Evolutionary conservation across 805 yeast species (phyloP).

Genomic region (Saturnispora saitoi): DNA sequence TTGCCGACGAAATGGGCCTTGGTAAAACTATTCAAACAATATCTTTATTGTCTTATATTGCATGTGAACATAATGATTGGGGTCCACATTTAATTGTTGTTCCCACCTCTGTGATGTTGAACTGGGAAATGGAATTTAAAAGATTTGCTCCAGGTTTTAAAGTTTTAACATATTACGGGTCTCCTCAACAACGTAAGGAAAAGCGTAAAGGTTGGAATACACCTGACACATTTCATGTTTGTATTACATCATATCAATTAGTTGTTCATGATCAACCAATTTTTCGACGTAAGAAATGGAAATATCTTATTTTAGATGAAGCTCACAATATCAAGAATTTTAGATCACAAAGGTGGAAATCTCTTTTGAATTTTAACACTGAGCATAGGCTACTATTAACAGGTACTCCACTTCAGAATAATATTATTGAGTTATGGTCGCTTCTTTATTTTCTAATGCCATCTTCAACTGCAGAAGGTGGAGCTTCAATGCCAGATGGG

Average conservation of each 20-base stretch:
- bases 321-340: constrained; percentile 97
- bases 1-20: constrained; percentile 98
- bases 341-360: constrained; percentile 95
- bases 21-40: constrained; percentile 97
- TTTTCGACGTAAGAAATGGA: constrained; percentile 88
- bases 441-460: constrained; percentile 94
- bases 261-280: constrained; percentile 97
- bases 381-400: constrained; percentile 80
- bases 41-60: constrained; percentile 73
- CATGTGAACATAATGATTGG: constrained; percentile 92
- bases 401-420: constrained; percentile 96
- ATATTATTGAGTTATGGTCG: constrained; percentile 94
- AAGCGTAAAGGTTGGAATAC: constrained; percentile 97
- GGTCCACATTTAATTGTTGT: constrained; percentile 97
- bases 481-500: constrained; percentile 80
- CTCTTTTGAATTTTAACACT: constrained; percentile 86
- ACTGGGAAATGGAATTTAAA: constrained; percentile 99
- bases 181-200: constrained; percentile 93
- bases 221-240: constrained; percentile 90
- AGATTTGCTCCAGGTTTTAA: constrained; percentile 97
- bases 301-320: constrained; percentile 93
- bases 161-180: constrained; percentile 90
- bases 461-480: constrained; percentile 41
- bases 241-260: constrained; percentile 92
- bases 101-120: constrained; percentile 93